Evolutionary conservation across 2,329 filamentous ascomycete species (phyloP).

Genomic region (Herpotrichia juniperi): DNA sequence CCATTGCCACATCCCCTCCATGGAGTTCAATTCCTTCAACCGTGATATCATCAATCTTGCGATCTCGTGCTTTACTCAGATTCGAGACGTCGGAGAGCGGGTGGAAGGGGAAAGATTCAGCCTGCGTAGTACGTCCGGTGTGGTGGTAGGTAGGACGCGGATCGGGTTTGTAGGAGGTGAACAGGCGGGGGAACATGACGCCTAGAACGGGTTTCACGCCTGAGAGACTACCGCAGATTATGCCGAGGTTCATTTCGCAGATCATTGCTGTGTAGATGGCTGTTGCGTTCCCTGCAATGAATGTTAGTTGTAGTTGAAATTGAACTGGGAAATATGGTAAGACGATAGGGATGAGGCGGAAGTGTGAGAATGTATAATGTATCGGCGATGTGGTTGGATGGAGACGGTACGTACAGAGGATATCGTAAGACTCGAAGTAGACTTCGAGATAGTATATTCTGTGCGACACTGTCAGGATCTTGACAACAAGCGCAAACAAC

Average conservation of each 20-base stretch:
- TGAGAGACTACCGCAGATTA: slow-evolving; percentile 39
- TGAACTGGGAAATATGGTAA: background rate
- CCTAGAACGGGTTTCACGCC: slow-evolving; percentile 40
- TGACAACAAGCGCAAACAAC: background rate
- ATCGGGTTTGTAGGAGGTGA: slow-evolving; percentile 21
- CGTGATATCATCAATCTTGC: slow-evolving; percentile 9
- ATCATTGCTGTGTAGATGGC: slow-evolving; percentile 27
- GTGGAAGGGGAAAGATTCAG: slow-evolving; percentile 22
- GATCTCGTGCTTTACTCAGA: slow-evolving; percentile 9
- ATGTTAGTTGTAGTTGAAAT: background rate
- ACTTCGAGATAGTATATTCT: slow-evolving; percentile 36
- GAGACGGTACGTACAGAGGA: slow-evolving; percentile 25
- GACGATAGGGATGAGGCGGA: background rate
- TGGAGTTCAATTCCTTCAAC: background rate
- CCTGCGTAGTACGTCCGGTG: slow-evolving; percentile 1
- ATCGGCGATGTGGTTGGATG: background rate
- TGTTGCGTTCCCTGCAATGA: slow-evolving; percentile 26
- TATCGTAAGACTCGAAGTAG: slow-evolving; percentile 32
- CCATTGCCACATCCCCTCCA: too few species aligned
- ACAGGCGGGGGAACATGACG: slow-evolving; percentile 30
- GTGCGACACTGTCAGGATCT: background rate
- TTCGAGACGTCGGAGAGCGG: slow-evolving; percentile 17
- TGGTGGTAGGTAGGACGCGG: slow-evolving; percentile 3
- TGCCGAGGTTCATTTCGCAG: slow-evolving; percentile 36
- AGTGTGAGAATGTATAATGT: too few species aligned